Evolutionary conservation across 331 rosid species (phyloP), one percentile per base, ranked within the genome.

Genomic region (Stylosanthes scabra): DNA sequence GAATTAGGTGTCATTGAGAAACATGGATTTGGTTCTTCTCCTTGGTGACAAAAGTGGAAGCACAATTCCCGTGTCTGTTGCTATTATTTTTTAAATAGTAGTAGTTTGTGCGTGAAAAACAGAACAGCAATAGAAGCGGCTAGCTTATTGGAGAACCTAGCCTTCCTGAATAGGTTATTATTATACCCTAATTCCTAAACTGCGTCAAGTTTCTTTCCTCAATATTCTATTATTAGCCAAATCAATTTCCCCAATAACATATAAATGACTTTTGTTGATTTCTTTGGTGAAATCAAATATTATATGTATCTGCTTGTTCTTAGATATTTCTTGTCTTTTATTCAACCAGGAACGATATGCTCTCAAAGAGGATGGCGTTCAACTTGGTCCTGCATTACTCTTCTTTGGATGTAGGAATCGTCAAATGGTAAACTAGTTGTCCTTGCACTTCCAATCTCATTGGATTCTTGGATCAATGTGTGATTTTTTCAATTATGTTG

Each of bases 361-460:
- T 64, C 96, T 95, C 47, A 92, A 83, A 81, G 86, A 82, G 85
- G 85, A 82, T 45, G 92, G 90, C 29, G 82, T 81, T 59, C 91
- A 90, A 60, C 85, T 90, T 68, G 99, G 97, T 58, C 89, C 93
- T 71, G 91, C 97, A 67, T 2, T 95, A 60, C 86, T 95, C 62
- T 92, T 90, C 84, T 95, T 95, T 73, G 99, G 99, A 57, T 95
- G 99, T 66, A 87, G 99, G 83, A 92, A 95, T 60, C 96, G 98
- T 52, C 85, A 45, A 81, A 88, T 90, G 98, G 99, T 92, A 78
- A 84, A 72, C 57, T 67, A 56, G 49, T 67, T 71, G 41, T 8
- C 28, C 56, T 14, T 37, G 63, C 44, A 70, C 41, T 34, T 71
- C 63, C 46, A 14, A 59, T 65, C 16, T 60, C 28, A 59, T 9